phyloP scores from a whole-genome alignment of 768 basidiomycete genomes.

The Auricularia sp. region DNA sequence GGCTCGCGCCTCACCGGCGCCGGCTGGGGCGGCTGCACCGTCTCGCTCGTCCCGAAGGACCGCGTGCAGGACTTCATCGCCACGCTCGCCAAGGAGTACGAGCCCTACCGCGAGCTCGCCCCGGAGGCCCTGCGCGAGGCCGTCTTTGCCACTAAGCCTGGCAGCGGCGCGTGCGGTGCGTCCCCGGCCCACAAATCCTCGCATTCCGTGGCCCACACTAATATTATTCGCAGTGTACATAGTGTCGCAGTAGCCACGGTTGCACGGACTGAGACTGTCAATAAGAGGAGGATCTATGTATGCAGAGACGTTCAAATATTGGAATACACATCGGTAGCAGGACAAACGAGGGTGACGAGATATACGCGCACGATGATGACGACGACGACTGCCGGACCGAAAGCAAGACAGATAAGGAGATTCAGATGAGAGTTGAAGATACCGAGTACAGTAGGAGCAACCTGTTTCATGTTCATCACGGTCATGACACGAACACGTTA shows the following conservation, averaged over 20 bases:
- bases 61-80: constrained; percentile 54
- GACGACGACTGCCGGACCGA: background rate
- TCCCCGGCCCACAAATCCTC: constrained; percentile 8
- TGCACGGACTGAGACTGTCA: background rate
- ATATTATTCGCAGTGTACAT: background rate
- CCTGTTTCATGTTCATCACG: background rate
- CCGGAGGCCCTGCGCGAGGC: constrained; percentile 50
- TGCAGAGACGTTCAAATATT: background rate
- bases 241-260: background rate
- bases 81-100: constrained; percentile 48
- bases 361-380: background rate
- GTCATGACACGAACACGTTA: too few relatives aligned
- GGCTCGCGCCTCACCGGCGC: constrained; percentile 84
- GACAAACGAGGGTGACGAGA: background rate
- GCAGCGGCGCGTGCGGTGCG: constrained; percentile 72
- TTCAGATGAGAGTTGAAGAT: background rate
- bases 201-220: background rate
- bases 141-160: constrained; percentile 77
- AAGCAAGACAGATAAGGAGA: background rate
- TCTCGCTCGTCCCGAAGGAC: constrained; percentile 63
- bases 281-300: background rate
- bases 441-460: background rate
- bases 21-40: constrained; percentile 87
- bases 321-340: background rate
- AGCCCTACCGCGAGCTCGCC: constrained; percentile 50